Conservation (phyloP, 352 stramenopile genomes). For the Phytopythium delawarense region DNA sequence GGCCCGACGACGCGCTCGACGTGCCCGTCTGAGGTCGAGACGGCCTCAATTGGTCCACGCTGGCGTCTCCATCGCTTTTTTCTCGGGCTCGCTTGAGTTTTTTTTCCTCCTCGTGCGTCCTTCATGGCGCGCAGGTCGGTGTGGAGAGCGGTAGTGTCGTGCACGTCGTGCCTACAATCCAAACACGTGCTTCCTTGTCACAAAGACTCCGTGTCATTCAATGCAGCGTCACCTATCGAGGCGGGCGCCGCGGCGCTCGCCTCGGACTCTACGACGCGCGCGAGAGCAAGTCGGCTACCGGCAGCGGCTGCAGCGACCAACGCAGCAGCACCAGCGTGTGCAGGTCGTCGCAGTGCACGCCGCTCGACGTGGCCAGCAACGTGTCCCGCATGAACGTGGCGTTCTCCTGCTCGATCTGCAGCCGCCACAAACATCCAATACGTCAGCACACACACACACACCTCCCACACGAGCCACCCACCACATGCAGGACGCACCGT, state of each 20-base stretch:
- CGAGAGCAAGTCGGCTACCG: constrained; percentile 28
- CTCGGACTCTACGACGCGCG: not conserved
- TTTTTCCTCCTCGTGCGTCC: not conserved
- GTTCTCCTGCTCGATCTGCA: constrained; percentile 70
- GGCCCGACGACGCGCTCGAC: constrained; percentile 33
- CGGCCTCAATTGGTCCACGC: constrained; percentile 8
- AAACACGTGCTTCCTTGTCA: constrained; percentile 6
- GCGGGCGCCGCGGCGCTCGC: no score
- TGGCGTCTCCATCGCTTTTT: constrained; percentile 2
- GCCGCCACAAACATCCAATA: not conserved
- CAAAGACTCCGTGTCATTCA: not conserved
- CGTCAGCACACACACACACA: not conserved
- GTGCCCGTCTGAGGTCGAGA: constrained; percentile 41
- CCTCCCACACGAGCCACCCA: no score
- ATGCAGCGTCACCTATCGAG: not conserved
- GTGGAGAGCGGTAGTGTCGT: constrained; percentile 1
- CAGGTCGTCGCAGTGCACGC: constrained; percentile 58
- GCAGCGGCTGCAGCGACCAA: constrained; percentile 34
- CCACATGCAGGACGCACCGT: constrained; percentile 33
- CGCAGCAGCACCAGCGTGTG: constrained; percentile 55
- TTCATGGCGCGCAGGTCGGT: not conserved
- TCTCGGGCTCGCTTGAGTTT: not conserved
- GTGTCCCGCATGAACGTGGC: constrained; percentile 46
- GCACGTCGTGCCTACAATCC: not conserved
- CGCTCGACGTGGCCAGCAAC: constrained; percentile 43